phyloP scores from a whole-genome alignment of 108 stramenopile species.

The Cyclotella cryptica region DNA sequence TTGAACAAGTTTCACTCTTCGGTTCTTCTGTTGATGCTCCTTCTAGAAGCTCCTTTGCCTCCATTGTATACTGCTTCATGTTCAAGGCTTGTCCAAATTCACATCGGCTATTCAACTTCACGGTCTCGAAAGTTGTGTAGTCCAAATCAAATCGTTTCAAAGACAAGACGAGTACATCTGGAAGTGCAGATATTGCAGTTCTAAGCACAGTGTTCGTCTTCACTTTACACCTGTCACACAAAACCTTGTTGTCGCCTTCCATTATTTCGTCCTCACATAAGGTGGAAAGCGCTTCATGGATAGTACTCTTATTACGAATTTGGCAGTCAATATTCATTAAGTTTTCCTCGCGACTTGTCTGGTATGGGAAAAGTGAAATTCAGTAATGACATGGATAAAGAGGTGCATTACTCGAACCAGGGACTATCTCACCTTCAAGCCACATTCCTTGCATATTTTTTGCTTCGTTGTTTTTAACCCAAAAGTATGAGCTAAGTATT shows the following conservation, averaged over 20 bases:
- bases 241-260: conserved; percentile 97
- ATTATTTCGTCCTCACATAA: conserved; percentile 95
- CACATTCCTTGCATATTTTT: conserved; percentile 93
- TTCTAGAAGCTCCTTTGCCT: conserved; percentile 89
- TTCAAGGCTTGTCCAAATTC: conserved; percentile 94
- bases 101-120: conserved; percentile 96
- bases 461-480: conserved; percentile 87
- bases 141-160: conserved; percentile 98
- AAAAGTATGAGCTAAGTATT: conserved; percentile 87
- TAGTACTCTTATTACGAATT: conserved; percentile 91
- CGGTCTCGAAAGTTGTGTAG: conserved; percentile 98
- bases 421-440: conserved; percentile 69
- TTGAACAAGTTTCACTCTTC: conserved; percentile 46
- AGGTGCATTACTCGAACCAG: not conserved
- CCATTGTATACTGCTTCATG: conserved; percentile 94
- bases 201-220: conserved; percentile 93
- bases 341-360: conserved; percentile 92
- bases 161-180: conserved; percentile 93
- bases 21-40: conserved; percentile 44
- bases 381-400: conserved; percentile 4
- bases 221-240: conserved; percentile 94
- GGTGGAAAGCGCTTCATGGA: conserved; percentile 93
- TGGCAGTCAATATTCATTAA: conserved; percentile 94
- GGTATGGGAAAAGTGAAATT: conserved; percentile 42
- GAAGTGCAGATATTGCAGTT: conserved; percentile 90